Evolutionary conservation across 257 asterid genomes (phyloP).

Genomic region (Nicotiana paniculata): DNA sequence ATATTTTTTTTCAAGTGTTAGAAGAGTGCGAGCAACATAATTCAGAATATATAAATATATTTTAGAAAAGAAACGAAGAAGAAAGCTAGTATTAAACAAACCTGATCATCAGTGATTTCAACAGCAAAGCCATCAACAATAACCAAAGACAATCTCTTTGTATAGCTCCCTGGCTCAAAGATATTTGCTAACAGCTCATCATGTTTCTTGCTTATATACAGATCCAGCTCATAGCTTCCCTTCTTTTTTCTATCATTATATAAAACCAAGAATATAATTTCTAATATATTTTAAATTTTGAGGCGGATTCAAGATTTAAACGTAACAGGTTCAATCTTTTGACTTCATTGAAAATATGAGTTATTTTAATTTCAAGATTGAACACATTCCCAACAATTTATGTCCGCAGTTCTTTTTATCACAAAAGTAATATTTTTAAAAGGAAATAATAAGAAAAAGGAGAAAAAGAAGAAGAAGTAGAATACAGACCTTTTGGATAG

Average conservation of each 20-base stretch:
- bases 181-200: slow-evolving; percentile 56
- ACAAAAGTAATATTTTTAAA: background rate
- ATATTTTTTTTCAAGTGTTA: no score
- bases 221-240: slow-evolving; percentile 56
- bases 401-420: background rate
- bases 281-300: background rate
- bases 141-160: slow-evolving; percentile 66
- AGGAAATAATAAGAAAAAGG: background rate
- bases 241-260: slow-evolving; percentile 34
- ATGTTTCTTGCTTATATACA: slow-evolving; percentile 75
- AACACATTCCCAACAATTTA: background rate
- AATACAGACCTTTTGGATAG: slow-evolving; percentile 47
- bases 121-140: slow-evolving; percentile 89
- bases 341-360: background rate
- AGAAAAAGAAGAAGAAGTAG: no score
- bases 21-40: no score
- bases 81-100: background rate
- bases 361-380: background rate
- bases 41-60: background rate
- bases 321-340: accelerated
- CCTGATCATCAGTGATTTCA: slow-evolving; percentile 70
- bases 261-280: background rate
- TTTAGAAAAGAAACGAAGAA: background rate
- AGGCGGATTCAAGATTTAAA: background rate
- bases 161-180: slow-evolving; percentile 54